These are phyloP conservation scores for Thuja plicata DNA, from an alignment of 83 land plant species.

Conservation along the genomic window DNA sequence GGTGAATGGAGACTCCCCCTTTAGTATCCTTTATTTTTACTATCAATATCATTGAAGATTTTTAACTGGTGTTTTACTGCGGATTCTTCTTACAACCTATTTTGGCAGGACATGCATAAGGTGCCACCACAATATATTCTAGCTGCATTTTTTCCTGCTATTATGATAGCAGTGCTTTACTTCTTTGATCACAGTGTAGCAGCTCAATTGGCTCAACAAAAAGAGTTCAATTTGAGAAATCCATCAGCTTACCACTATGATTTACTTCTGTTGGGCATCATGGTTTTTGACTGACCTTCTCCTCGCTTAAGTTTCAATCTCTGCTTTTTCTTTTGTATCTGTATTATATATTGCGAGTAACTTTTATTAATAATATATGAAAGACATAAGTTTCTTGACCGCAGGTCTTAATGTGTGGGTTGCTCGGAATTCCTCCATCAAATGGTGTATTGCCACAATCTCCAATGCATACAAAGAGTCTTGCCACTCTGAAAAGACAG, in stretches of 20 bases:
- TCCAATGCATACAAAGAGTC: constrained; percentile 39
- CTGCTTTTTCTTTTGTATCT: neutral
- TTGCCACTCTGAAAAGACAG: constrained; percentile 30
- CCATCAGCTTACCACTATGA: constrained; percentile 37
- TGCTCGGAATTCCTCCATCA: constrained; percentile 30
- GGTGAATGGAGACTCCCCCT: neutral
- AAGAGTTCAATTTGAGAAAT: constrained; percentile 28
- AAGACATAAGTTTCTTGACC: neutral
- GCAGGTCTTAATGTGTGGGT: constrained; percentile 26
- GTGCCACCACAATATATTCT: constrained; percentile 25
- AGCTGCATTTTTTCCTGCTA: constrained; percentile 27
- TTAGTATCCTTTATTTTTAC: neutral
- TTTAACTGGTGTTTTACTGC: neutral
- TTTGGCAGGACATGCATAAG: constrained; percentile 25
- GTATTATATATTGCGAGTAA: neutral
- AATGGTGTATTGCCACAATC: constrained; percentile 36
- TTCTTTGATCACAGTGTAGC: constrained; percentile 39
- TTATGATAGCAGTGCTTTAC: constrained; percentile 31
- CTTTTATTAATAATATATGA: neutral
- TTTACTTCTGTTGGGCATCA: constrained; percentile 23
- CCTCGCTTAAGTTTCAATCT: neutral
- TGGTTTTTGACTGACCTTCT: constrained; percentile 14
- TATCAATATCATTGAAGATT: neutral
- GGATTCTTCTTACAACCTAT: neutral
- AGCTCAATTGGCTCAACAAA: constrained; percentile 34